These are phyloP conservation scores for Diaporthe ilicicola DNA, from an alignment of 2,329 filamentous ascomycete genomes.

Conservation along the genomic window DNA sequence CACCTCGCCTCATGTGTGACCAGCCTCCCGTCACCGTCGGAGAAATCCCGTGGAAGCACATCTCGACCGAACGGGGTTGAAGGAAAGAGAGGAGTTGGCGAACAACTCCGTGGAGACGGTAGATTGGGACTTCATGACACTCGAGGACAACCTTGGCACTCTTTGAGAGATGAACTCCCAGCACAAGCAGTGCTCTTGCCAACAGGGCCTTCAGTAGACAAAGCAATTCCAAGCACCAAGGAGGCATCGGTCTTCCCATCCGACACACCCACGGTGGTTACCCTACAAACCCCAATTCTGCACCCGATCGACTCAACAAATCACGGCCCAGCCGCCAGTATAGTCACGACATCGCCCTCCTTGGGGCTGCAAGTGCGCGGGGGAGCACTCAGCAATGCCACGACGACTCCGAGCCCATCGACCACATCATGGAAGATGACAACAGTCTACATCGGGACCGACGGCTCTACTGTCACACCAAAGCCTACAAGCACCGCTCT, in stretches of 20 bases:
- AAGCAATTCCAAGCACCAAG: no score
- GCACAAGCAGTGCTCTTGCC: neutral
- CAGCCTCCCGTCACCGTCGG: neutral
- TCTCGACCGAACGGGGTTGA: neutral
- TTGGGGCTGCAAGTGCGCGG: neutral
- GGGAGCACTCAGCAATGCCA: neutral
- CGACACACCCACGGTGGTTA: neutral
- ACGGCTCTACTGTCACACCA: neutral
- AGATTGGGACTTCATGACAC: neutral
- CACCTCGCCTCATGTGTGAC: neutral
- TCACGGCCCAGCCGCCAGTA: neutral
- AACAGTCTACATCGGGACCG: neutral
- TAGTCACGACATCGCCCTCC: neutral
- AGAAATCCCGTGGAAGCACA: neutral
- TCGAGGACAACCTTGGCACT: neutral
- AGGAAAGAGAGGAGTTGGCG: neutral
- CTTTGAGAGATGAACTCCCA: neutral
- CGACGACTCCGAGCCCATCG: neutral
- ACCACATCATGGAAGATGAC: neutral
- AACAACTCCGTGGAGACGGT: neutral
- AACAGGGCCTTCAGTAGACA: neutral
- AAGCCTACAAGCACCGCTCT: neutral
- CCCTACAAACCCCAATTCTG: neutral
- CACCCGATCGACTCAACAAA: neutral
- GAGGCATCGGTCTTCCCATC: neutral